These are phyloP conservation scores for Elaeagnus macrophylla DNA, from an alignment of 306 rosid species.

Conservation along the genomic window DNA sequence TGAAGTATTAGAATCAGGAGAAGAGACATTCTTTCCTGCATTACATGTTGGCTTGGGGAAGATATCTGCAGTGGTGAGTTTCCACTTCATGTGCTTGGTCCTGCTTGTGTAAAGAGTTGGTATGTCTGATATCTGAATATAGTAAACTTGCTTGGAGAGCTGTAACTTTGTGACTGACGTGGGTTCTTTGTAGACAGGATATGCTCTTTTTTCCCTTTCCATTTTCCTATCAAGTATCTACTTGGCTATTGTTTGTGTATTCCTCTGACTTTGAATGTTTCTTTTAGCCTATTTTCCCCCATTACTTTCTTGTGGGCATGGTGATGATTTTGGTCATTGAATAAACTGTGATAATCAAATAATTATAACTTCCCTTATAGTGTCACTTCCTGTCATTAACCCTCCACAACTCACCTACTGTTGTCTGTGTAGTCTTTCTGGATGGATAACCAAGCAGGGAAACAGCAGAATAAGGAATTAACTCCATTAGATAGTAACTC, in stretches of 20 bases:
- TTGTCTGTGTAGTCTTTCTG: constrained; percentile 77
- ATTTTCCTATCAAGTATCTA: background rate
- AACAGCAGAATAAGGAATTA: constrained; percentile 34
- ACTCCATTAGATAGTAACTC: constrained; percentile 53
- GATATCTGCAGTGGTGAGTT: constrained; percentile 74
- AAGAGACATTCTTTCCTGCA: constrained; percentile 87
- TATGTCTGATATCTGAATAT: background rate
- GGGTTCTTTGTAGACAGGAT: background rate
- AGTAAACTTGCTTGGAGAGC: background rate
- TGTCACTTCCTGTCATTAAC: background rate
- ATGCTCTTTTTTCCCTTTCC: too few relatives aligned
- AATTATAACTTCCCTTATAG: background rate
- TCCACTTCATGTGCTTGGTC: constrained; percentile 18
- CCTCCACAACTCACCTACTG: constrained; percentile 8
- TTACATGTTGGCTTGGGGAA: constrained; percentile 55
- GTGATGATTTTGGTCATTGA: too few relatives aligned
- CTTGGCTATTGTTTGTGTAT: background rate
- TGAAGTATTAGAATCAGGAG: constrained; percentile 68
- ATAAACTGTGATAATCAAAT: too few relatives aligned
- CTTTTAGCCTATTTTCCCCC: background rate
- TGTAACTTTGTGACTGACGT: background rate
- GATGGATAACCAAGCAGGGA: constrained; percentile 66
- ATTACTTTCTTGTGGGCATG: too few relatives aligned
- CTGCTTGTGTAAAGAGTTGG: background rate
- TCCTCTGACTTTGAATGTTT: background rate